These are phyloP conservation scores for Peronospora farinosa DNA, from an alignment of 352 stramenopile genomes.

Conservation along the genomic window DNA sequence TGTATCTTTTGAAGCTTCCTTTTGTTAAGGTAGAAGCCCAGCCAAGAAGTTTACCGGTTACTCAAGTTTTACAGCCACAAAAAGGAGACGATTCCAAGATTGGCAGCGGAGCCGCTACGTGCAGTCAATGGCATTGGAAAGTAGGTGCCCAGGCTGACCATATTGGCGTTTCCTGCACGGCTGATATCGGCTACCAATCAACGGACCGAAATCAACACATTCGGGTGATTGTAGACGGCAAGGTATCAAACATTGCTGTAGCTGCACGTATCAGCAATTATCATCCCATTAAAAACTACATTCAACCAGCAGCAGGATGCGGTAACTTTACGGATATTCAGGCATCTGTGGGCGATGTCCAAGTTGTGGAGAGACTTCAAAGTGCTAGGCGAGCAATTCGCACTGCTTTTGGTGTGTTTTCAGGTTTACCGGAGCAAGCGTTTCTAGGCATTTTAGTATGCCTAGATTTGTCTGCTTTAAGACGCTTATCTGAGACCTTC, in stretches of 20 bases:
- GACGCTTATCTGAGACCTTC: slow-evolving; percentile 23
- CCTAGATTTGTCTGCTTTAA: slow-evolving; percentile 36
- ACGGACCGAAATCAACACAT: slow-evolving; percentile 3
- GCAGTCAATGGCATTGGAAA: slow-evolving; percentile 22
- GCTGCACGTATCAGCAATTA: slow-evolving; percentile 37
- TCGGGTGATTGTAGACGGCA: slow-evolving; percentile 6
- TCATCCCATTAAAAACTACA: slow-evolving; percentile 26
- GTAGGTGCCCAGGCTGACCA: slow-evolving; percentile 30
- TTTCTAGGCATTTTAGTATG: slow-evolving; percentile 49
- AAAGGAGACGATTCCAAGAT: neutral
- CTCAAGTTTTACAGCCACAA: slow-evolving; percentile 3
- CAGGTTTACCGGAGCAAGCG: slow-evolving; percentile 28
- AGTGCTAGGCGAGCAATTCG: slow-evolving; percentile 3
- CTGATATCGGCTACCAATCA: slow-evolving; percentile 21
- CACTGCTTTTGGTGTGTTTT: slow-evolving; percentile 38
- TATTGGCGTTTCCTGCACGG: slow-evolving; percentile 12
- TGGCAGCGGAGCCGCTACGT: neutral
- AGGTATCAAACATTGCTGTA: slow-evolving; percentile 21
- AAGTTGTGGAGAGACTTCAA: slow-evolving; percentile 31
- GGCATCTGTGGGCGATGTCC: slow-evolving; percentile 28
- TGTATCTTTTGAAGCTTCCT: slow-evolving; percentile 40
- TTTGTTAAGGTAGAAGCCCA: slow-evolving; percentile 4
- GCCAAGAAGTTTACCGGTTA: neutral
- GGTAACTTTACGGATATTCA: slow-evolving; percentile 38
- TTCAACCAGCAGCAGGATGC: neutral